Base-by-base conservation (phyloP, 2,329 filamentous ascomycete genomes). In the Pseudonectria buxi region DNA sequence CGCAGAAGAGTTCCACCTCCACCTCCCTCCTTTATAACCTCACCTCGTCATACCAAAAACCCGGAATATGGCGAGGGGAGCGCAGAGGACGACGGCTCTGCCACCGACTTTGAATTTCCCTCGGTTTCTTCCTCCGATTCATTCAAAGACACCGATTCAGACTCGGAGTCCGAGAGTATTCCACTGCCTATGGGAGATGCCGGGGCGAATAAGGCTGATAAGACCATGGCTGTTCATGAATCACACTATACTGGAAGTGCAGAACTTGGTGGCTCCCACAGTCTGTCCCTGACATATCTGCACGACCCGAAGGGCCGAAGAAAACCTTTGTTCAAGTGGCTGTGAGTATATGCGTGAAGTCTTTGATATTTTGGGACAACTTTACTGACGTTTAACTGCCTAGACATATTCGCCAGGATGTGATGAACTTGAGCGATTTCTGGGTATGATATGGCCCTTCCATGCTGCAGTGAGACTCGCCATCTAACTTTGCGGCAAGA, bases 381-480 rank as follows among this genome's bases (percentile, higher is more conserved):
- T 16, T 11, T n/a, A n/a, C 46, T 59, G 24, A 56, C 10, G 10
- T 16, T 4, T 9, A 3, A 22, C 9, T 22, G 5, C 18, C 9
- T 10, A 63, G 61, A 2, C 61, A 68, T 40, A 39, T 67, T 14
- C 54, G 54, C 2, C 64, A 68, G 38, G 47, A 57, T 3, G 51
- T 59, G 4, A 61, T 68, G 59, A 64, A 59, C 36, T 61, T 69
- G 42, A 62, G 68, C 9, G 58, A 62, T 3, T 57, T 69, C 14
- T 64, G 61, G 49, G 61, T 67, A 51, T 33, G 42, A 6, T 2
- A 12, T n/a, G n/a, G 13, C 18, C 1, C 22, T 4, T 7, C 6
- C 7, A 3, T 4, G 11, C n/a, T n/a, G n/a, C 29, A 24, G 3
- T 4, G 6, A 12, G 10, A 7, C 5, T 4, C 5, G 3, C 6